Evolutionary conservation across 129 eudicot genomes (phyloP).

Genomic region (Ambrosia artemisiifolia): DNA sequence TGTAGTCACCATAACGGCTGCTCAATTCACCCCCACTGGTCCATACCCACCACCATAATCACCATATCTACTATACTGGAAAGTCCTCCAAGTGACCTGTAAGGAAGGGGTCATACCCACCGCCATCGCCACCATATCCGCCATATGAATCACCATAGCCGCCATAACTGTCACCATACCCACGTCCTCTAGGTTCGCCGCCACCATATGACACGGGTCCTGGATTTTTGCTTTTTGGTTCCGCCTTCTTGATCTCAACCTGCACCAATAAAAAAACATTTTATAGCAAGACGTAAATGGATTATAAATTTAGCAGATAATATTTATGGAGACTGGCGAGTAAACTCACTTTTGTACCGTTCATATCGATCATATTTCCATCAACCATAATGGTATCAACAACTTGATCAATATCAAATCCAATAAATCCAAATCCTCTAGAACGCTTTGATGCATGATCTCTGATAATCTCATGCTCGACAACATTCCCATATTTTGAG

Average conservation of each 20-base stretch:
- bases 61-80: constrained; percentile 49
- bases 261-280: constrained; percentile 45
- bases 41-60: constrained; percentile 61
- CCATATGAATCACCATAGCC: constrained; percentile 26
- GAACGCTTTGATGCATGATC: constrained; percentile 89
- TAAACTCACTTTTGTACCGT: constrained; percentile 73
- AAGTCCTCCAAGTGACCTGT: constrained; percentile 58
- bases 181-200: constrained; percentile 81
- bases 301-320: no score
- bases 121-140: constrained; percentile 46
- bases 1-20: constrained; percentile 59
- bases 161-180: constrained; percentile 52
- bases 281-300: background rate
- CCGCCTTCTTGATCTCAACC: constrained; percentile 99
- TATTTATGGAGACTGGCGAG: background rate
- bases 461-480: constrained; percentile 87
- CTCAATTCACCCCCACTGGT: constrained; percentile 48
- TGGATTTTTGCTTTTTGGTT: constrained; percentile 94
- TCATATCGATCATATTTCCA: constrained; percentile 87
- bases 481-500: constrained; percentile 86
- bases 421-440: constrained; percentile 92
- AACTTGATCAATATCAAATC: constrained; percentile 73
- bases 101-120: constrained; percentile 48
- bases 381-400: constrained; percentile 74
- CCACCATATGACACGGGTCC: constrained; percentile 77